Percentiles rank a stretch among this genome's conserved stretches.
Conservation (phyloP, 345 rosid genomes). For the Euclidium syriacum region DNA sequence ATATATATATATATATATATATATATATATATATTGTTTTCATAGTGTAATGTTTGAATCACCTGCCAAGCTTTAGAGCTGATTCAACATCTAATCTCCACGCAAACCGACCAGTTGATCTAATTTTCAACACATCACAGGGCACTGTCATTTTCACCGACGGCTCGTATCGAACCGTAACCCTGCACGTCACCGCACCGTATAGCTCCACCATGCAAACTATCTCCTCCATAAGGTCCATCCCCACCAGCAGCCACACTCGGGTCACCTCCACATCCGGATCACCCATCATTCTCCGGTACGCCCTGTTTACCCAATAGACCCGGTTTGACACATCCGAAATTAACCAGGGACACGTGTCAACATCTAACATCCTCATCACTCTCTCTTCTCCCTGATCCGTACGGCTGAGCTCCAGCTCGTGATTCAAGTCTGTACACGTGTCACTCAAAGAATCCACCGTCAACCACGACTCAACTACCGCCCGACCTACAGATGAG, state of each 20-base stretch:
- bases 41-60: not conserved
- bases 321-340: conserved; percentile 52
- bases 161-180: conserved; percentile 36
- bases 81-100: conserved; percentile 78
- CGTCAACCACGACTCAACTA: conserved; percentile 54
- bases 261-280: conserved; percentile 11
- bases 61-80: conserved; percentile 58
- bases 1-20: not conserved
- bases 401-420: conserved; percentile 30
- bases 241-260: conserved; percentile 22
- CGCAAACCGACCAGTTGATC: conserved; percentile 64
- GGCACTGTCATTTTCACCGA: conserved; percentile 38
- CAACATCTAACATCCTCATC: conserved; percentile 44
- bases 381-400: conserved; percentile 35
- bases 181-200: conserved; percentile 55
- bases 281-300: conserved; percentile 40
- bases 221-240: conserved; percentile 33
- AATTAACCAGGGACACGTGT: conserved; percentile 69
- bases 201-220: conserved; percentile 25
- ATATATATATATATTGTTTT: not conserved
- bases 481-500: conserved; percentile 26
- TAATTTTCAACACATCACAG: conserved; percentile 70
- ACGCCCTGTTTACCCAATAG: conserved; percentile 60
- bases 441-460: conserved; percentile 57
- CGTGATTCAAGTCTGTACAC: conserved; percentile 35